Evolutionary conservation across 768 basidiomycete species (phyloP), one percentile per base, ranked within the genome.

Genomic region (Galerina sulciceps): DNA sequence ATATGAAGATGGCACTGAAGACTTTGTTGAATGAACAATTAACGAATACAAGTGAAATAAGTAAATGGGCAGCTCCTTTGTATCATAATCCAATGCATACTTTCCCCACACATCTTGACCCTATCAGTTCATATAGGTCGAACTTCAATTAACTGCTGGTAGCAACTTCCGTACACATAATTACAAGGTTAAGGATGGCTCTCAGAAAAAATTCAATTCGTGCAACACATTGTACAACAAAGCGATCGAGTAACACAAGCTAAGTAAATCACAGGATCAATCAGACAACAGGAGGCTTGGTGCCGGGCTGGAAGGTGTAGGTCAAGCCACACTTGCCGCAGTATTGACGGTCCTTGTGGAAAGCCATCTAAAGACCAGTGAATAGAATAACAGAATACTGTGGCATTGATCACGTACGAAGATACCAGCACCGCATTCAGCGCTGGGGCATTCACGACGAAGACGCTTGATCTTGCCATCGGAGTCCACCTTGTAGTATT

Each of bases 391-490:
- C 26, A 15, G 20, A 18, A 1, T 50, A 11, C 53, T 15, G 22
- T 43, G 35, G 35, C 42, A 34, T 8, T 3, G 10, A 6, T 10
- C 14, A 79, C 89, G 61, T 75, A 92, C 90, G 73, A 93, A 93
- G 79, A 91, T 84, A 75, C 90, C 90, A 64, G 90, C 90, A 77
- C 91, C 91, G 62, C 90, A 92, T 76, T 89, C 89, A 65, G 89
- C 87, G 56, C 82, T 83, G 58, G 87, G 92, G 81, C 97, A 99
- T 76, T 99, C 96, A 67, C 97, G 93, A 72, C 96, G 88, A 61
- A 99, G 88, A 74, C 97, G 94, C 86, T 97, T 97, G 85, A 99
- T 96, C 82, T 97, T 98, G 76, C 96, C 97, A 69, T 99, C 96
- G 45, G 95, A 96, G 80, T 98, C 96, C 68, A 99, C 96, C 82